These are phyloP conservation scores for Lodderomyces orthopsilosis DNA, from an alignment of 1,139 yeast species.

Conservation along the genomic window DNA sequence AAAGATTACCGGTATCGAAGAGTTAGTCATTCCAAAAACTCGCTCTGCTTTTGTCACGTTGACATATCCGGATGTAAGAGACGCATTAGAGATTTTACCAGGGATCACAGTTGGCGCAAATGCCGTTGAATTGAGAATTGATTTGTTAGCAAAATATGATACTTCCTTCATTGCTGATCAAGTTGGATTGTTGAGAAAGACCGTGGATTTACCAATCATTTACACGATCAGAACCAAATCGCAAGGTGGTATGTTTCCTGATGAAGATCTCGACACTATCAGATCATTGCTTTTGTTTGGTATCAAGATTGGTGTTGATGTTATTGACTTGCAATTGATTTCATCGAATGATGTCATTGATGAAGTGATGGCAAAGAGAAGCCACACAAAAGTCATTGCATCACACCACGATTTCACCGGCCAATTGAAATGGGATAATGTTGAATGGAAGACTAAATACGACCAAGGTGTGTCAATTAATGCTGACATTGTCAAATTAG, in stretches of 20 bases:
- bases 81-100: constrained; percentile 42
- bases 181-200: constrained; percentile 61
- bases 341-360: constrained; percentile 32
- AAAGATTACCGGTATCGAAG: constrained; percentile 60
- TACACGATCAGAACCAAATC: constrained; percentile 74
- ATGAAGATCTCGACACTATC: constrained; percentile 47
- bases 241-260: constrained; percentile 81
- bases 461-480: constrained; percentile 63
- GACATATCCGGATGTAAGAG: constrained; percentile 56
- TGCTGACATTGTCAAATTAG: constrained; percentile 79
- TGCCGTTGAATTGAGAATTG: constrained; percentile 85
- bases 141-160: constrained; percentile 51
- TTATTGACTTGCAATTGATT: constrained; percentile 52
- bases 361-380: constrained; percentile 37
- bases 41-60: constrained; percentile 74
- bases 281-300: constrained; percentile 58
- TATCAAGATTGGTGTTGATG: constrained; percentile 63
- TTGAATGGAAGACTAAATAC: constrained; percentile 74
- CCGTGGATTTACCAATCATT: constrained; percentile 69
- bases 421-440: constrained; percentile 57
- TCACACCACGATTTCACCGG: constrained; percentile 77
- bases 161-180: constrained; percentile 67
- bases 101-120: constrained; percentile 62
- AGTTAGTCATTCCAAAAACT: constrained; percentile 42
- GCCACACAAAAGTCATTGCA: constrained; percentile 71